Evolutionary conservation across 2,329 filamentous ascomycete species (phyloP).

Genomic region (Ceratocystis albifundus): DNA sequence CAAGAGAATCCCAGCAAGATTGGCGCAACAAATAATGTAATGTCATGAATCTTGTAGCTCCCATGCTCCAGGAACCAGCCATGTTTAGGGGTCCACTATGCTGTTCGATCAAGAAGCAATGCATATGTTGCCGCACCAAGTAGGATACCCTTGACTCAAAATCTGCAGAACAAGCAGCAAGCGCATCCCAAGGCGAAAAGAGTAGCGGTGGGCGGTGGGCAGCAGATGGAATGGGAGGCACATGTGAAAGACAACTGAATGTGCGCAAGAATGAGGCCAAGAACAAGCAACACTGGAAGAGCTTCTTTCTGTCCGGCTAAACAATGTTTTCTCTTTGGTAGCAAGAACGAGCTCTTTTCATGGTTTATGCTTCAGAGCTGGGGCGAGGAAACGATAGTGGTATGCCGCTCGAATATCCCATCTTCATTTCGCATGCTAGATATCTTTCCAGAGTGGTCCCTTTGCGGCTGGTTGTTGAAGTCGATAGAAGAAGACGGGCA

Average conservation of each 20-base stretch:
- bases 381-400: background rate
- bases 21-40: background rate
- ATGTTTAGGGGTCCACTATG: background rate
- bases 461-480: background rate
- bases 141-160: constrained; percentile 11
- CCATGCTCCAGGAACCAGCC: constrained; percentile 5
- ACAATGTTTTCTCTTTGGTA: background rate
- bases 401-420: background rate
- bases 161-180: constrained; percentile 5
- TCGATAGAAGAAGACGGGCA: background rate
- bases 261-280: background rate
- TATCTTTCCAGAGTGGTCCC: background rate
- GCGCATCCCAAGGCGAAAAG: background rate
- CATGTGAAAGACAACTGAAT: background rate
- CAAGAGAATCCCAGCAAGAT: background rate
- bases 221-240: background rate
- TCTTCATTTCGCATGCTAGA: background rate
- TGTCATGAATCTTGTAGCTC: background rate
- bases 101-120: background rate
- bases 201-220: background rate
- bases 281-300: background rate
- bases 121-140: constrained; percentile 3
- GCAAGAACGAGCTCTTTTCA: background rate
- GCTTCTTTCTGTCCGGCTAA: background rate
- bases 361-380: background rate